Conservation (phyloP, 2,329 filamentous ascomycete species). For the Claviceps sp. region DNA sequence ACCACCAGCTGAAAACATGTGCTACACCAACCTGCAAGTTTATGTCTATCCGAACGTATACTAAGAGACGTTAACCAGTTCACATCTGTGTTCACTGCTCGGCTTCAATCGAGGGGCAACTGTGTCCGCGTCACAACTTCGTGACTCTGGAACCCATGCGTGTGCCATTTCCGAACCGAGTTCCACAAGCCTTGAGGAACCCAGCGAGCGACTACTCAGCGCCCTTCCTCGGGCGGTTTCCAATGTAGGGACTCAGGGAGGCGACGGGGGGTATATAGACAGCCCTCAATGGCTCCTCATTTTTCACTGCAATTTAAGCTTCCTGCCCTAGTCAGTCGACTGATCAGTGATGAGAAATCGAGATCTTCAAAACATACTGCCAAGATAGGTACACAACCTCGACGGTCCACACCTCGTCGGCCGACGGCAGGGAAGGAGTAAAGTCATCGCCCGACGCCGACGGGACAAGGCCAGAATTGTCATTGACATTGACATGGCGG, state of each 20-base stretch:
- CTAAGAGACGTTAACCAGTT: too few relatives aligned
- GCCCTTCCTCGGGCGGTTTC: conserved; percentile 20
- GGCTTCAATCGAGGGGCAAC: too few relatives aligned
- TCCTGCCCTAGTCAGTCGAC: background rate
- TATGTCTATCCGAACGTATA: too few relatives aligned
- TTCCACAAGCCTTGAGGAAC: too few relatives aligned
- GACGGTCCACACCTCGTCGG: conserved; percentile 12
- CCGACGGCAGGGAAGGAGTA: conserved; percentile 12
- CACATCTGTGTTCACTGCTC: too few relatives aligned
- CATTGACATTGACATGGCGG: conserved; percentile 20
- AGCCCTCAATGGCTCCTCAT: background rate
- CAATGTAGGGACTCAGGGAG: background rate
- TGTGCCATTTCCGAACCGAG: too few relatives aligned
- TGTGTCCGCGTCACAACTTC: too few relatives aligned
- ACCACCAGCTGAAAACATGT: too few relatives aligned
- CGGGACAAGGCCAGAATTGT: conserved; percentile 11
- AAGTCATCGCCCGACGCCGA: conserved; percentile 18
- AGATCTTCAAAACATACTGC: conserved; percentile 2
- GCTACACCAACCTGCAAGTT: too few relatives aligned
- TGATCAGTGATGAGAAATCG: too few relatives aligned
- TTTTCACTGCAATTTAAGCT: conserved; percentile 9
- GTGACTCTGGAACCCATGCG: conserved; percentile 13
- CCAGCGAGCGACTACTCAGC: background rate
- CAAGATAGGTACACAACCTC: background rate
- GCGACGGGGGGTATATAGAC: too few relatives aligned